Conservation (phyloP, 1,284 basidiomycete species). For the Trichosporon inkin region DNA sequence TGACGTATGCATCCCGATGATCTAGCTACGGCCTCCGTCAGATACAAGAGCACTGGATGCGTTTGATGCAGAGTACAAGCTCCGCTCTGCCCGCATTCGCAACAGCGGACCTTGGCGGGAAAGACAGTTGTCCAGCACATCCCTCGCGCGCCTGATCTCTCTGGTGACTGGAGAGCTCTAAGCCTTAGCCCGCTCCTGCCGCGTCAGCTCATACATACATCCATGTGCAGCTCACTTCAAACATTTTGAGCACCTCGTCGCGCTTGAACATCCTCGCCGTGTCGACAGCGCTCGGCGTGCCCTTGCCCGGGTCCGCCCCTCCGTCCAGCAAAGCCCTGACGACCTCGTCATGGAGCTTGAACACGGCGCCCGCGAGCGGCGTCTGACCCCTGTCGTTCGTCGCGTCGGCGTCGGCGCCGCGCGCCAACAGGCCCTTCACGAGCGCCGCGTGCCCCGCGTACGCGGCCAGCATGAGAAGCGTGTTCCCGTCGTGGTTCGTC, state of each 20-base stretch:
- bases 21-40: neutral
- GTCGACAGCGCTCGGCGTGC: constrained; percentile 69
- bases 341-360: constrained; percentile 65
- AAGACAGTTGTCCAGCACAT: neutral
- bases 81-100: too few relatives aligned
- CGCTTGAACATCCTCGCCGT: constrained; percentile 50
- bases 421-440: constrained; percentile 56
- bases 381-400: constrained; percentile 72
- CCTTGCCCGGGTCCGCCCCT: constrained; percentile 65
- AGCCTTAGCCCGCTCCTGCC: neutral
- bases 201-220: neutral
- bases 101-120: neutral
- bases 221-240: neutral
- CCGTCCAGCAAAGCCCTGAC: constrained; percentile 59
- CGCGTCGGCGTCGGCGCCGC: constrained; percentile 65
- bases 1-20: too few relatives aligned
- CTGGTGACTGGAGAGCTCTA: neutral
- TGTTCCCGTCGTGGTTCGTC: constrained; percentile 72
- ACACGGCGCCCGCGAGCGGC: constrained; percentile 76
- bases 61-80: too few relatives aligned
- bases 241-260: constrained; percentile 14
- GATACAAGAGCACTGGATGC: neutral
- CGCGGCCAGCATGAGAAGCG: constrained; percentile 74
- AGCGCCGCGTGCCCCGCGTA: constrained; percentile 69
- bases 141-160: neutral